phyloP scores from a whole-genome alignment of 768 basidiomycete species.

The Suillus bovinus region DNA sequence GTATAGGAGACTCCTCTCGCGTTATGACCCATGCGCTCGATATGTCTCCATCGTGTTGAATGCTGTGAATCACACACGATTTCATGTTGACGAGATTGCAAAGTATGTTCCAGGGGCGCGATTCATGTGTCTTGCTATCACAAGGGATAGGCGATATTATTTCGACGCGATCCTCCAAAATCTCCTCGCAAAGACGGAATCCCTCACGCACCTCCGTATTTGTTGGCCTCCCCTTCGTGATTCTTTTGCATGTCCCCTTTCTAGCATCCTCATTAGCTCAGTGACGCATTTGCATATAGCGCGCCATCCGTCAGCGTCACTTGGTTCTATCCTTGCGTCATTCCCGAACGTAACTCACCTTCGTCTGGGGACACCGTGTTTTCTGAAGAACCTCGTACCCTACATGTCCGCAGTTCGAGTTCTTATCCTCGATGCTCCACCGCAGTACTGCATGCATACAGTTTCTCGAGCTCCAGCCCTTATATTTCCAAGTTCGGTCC shows the following conservation, averaged over 20 bases:
- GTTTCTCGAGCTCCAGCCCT: neutral
- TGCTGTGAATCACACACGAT: neutral
- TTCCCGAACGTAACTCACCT: conserved; percentile 10
- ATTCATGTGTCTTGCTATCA: conserved; percentile 5
- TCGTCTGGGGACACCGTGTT: conserved; percentile 11
- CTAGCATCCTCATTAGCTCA: neutral
- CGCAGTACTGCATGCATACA: conserved; percentile 4
- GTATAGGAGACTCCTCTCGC: conserved; percentile 1
- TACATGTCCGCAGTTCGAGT: conserved; percentile 5
- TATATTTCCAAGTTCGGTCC: conserved; percentile 7
- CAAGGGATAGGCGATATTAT: conserved; percentile 5
- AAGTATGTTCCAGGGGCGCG: conserved; percentile 4
- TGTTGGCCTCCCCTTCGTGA: conserved; percentile 8
- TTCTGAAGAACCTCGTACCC: conserved; percentile 11
- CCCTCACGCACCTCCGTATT: conserved; percentile 9
- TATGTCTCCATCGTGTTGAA: neutral
- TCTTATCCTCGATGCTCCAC: conserved; percentile 13
- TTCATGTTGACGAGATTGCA: neutral
- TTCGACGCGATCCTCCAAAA: conserved; percentile 3
- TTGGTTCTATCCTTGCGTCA: conserved; percentile 10
- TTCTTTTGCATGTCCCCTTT: conserved; percentile 6
- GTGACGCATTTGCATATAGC: conserved; percentile 10
- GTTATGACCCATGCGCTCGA: conserved; percentile 3
- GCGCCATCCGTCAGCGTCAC: conserved; percentile 8
- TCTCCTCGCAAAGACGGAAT: conserved; percentile 3